Percentiles rank a stretch among this genome's conserved stretches.
phyloP scores from a whole-genome alignment of 352 stramenopile species.

The Globisporangium cederbergense region DNA sequence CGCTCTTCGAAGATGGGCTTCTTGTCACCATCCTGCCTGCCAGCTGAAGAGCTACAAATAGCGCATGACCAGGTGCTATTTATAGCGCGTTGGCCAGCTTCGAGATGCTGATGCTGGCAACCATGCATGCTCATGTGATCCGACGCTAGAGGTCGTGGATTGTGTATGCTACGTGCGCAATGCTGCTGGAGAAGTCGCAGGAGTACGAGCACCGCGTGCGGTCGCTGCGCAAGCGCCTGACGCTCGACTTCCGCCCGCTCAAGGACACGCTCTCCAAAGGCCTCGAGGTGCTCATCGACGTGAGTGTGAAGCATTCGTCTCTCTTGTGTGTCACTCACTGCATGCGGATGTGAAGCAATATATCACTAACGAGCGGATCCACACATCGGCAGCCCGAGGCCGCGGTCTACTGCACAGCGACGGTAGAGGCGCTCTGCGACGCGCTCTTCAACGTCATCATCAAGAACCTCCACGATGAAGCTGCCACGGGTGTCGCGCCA shows the following conservation, averaged over 20 bases:
- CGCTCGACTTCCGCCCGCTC: conserved; percentile 56
- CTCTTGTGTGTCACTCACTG: background rate
- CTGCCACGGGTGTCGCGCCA: conserved; percentile 21
- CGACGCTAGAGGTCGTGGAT: background rate
- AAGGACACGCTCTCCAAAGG: conserved; percentile 41
- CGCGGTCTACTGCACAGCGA: conserved; percentile 48
- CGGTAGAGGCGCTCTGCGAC: conserved; percentile 50
- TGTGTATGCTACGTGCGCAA: background rate
- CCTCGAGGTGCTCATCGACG: conserved; percentile 44
- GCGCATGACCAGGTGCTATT: background rate
- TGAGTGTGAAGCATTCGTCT: conserved; percentile 15
- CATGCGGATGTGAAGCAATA: too few species aligned
- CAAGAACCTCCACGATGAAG: conserved; percentile 37
- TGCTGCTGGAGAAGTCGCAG: conserved; percentile 24
- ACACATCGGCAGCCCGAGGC: conserved; percentile 32
- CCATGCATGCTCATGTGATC: background rate
- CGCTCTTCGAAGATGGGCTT: too few species aligned
- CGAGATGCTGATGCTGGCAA: background rate
- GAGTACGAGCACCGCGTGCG: conserved; percentile 45
- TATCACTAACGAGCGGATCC: background rate
- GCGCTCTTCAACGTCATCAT: conserved; percentile 46
- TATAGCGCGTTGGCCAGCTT: background rate
- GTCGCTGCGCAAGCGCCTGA: conserved; percentile 40
- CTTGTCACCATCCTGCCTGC: too few species aligned
- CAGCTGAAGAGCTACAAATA: too few species aligned